Evolutionary conservation across 202 grass and related monocot species (phyloP).

Genomic region (Hordeum pubiflorum): DNA sequence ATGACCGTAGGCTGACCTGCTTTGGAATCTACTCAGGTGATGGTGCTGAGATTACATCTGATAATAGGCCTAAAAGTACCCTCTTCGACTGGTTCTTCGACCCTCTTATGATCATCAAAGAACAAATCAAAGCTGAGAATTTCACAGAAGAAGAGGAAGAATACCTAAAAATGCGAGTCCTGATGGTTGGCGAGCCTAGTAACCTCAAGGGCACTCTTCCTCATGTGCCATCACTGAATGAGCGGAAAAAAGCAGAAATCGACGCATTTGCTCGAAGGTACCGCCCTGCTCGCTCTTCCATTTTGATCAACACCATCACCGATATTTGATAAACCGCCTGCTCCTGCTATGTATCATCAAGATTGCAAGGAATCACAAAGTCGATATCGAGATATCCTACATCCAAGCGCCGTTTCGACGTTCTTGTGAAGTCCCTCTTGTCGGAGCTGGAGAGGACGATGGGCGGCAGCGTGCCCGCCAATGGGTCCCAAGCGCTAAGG

Average conservation of each 20-base stretch:
- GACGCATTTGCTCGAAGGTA: conserved; percentile 91
- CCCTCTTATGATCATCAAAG: conserved; percentile 86
- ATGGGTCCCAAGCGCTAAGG: conserved; percentile 38
- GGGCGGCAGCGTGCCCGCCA: conserved; percentile 31
- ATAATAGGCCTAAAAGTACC: conserved; percentile 65
- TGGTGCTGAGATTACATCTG: conserved; percentile 64
- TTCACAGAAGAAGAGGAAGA: conserved; percentile 72
- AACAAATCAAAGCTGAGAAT: conserved; percentile 86
- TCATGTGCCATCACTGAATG: conserved; percentile 46
- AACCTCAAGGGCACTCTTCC: conserved; percentile 44
- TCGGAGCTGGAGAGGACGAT: conserved; percentile 81
- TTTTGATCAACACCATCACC: not conserved
- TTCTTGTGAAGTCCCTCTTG: conserved; percentile 56
- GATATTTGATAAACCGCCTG: not conserved
- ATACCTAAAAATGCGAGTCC: conserved; percentile 67
- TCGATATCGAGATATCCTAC: conserved; percentile 93
- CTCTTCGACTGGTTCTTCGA: conserved; percentile 96
- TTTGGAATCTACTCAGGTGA: conserved; percentile 48
- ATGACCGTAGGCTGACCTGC: not conserved
- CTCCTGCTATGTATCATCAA: conserved; percentile 18
- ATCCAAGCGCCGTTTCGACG: conserved; percentile 71
- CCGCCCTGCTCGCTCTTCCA: not conserved
- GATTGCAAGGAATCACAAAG: conserved; percentile 93
- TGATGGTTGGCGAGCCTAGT: conserved; percentile 57
- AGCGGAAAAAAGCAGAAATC: conserved; percentile 77